Base-by-base conservation (phyloP, 306 rosid species). In the Elaeagnus macrophylla region DNA sequence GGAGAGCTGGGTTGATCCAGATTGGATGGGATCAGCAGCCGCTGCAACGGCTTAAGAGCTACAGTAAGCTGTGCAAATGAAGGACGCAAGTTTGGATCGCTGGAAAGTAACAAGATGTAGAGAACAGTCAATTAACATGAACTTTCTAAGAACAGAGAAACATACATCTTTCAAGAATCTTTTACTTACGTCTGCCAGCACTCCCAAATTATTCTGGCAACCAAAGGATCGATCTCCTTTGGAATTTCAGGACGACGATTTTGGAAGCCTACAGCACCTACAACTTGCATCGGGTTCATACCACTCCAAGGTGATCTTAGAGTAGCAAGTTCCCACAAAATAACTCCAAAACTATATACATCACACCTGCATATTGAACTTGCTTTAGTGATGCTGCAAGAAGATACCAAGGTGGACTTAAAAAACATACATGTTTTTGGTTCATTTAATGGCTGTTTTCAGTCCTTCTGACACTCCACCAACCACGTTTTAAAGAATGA, bases 211-310 rank as follows among this genome's bases (percentile, higher is more conserved):
- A 93, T 93, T 59, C 89, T 77, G 43, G 80, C 96, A 65, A 93
- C 95, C 45, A 64, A 45, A 49, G 99, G 96, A 81, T 93, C 96
- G 39, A 93, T 75, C 67, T 93, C 99, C 75, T 78, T 87, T 14
- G 99, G 96, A 56, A 93, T 93, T 39, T 93, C 99, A 13, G 87
- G 96, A 50, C 95, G 81, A 39, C 94, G 99, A 67, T 82, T 80
- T 79, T 87, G 99, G 77, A 93, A 93, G 56, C 99, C 99, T 32
- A 93, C 99, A 6, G 96, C 99, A 35, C 99, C 99, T 43, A 93
- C 99, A 56, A 93, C 99, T 77, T 93, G 99, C 99, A 93, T 93
- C 10, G 99, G 99, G 73, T 93, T 87, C 99, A 93, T 93, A 66
- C 99, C 99, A 54, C 64, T 82, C 99, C 99, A 93, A 12, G 99